These are phyloP conservation scores for Hygrophoropsis aurantiaca DNA, from an alignment of 768 basidiomycete species.

Conservation along the genomic window DNA sequence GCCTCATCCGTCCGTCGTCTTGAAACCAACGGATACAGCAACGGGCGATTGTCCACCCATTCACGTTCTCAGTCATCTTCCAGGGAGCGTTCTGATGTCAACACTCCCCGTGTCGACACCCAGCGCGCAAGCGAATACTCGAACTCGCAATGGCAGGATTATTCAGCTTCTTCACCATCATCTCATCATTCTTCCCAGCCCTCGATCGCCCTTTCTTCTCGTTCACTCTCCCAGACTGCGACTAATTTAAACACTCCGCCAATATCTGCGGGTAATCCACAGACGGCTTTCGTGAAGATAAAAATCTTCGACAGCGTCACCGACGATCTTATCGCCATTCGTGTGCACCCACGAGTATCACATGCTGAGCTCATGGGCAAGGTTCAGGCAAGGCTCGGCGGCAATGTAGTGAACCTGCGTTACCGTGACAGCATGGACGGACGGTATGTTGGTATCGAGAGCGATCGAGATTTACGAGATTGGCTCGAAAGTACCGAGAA, in stretches of 20 bases:
- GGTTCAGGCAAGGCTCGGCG: conserved; percentile 83
- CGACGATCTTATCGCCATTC: conserved; percentile 95
- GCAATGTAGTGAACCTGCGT: conserved; percentile 63
- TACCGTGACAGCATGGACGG: conserved; percentile 76
- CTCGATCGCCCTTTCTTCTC: conserved; percentile 42
- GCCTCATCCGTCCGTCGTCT: conserved; percentile 36
- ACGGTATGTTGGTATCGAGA: conserved; percentile 59
- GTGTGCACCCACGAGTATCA: conserved; percentile 90
- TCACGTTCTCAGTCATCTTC: conserved; percentile 38
- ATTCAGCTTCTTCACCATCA: conserved; percentile 42
- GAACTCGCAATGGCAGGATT: conserved; percentile 26
- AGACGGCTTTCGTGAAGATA: conserved; percentile 94
- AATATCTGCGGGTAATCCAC: conserved; percentile 75
- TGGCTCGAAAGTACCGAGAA: conserved; percentile 84
- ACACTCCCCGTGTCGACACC: conserved; percentile 12
- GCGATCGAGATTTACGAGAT: conserved; percentile 60
- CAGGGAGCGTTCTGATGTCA: conserved; percentile 28
- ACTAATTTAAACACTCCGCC: conserved; percentile 61
- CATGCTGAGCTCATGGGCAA: conserved; percentile 88
- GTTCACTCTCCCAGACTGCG: conserved; percentile 57
- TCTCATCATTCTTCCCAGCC: conserved; percentile 54
- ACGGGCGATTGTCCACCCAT: conserved; percentile 28
- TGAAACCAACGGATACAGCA: conserved; percentile 34
- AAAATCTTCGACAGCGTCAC: conserved; percentile 94
- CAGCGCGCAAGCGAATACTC: conserved; percentile 27